phyloP scores from a whole-genome alignment of 108 stramenopile species.

The Cyclostephanos tholiformis region DNA sequence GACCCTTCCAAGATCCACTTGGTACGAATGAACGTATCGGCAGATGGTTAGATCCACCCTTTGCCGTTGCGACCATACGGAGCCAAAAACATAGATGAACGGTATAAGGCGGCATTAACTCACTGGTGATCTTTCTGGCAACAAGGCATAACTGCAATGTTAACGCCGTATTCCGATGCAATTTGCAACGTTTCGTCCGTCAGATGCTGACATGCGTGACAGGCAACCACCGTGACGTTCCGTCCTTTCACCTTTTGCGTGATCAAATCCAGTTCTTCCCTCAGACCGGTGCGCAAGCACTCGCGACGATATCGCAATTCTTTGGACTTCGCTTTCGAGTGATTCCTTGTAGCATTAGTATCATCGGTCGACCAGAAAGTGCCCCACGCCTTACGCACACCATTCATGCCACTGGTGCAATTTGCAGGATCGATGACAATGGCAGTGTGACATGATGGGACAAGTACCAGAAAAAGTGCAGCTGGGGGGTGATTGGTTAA shows the following conservation, averaged over 20 bases:
- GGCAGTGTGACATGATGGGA: conserved; percentile 47
- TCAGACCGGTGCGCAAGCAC: conserved; percentile 72
- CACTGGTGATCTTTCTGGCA: conserved; percentile 74
- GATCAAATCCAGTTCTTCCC: conserved; percentile 54
- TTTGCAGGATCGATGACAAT: conserved; percentile 69
- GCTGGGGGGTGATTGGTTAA: conserved; percentile 14
- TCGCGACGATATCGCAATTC: conserved; percentile 68
- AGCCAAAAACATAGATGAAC: not conserved
- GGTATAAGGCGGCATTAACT: not conserved
- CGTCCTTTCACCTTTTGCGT: conserved; percentile 27
- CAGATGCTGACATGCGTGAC: conserved; percentile 85
- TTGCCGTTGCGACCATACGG: not conserved
- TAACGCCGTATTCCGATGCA: conserved; percentile 64
- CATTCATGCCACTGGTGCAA: conserved; percentile 50
- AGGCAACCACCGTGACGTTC: conserved; percentile 69
- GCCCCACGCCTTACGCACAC: conserved; percentile 61
- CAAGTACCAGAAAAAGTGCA: conserved; percentile 71
- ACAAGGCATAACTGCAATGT: conserved; percentile 76
- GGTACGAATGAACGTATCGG: not conserved
- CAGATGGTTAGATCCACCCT: not conserved
- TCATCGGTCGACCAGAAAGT: conserved; percentile 24
- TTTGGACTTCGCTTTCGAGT: conserved; percentile 18
- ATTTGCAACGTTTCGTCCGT: conserved; percentile 73
- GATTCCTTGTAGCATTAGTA: not conserved
- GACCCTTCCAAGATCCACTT: conserved; percentile 42